Base-by-base conservation (phyloP, 148 eudicot species). In the Cornus controversa region DNA sequence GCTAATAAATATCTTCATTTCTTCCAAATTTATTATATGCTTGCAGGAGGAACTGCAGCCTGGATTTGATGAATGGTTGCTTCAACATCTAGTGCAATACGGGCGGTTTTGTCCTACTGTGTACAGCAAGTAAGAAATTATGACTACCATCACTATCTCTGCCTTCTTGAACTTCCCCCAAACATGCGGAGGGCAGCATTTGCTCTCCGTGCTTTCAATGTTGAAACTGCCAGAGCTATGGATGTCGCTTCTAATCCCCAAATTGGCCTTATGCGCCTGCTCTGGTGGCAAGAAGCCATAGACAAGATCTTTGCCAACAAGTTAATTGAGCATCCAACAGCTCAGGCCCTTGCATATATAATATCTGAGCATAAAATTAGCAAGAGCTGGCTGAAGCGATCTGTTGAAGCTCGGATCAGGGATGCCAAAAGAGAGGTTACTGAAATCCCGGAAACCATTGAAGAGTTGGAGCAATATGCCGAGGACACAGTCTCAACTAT, bases 171-270 rank as follows among this genome's bases (percentile, higher is more conserved):
- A 83, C 96, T 93, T 31, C 99, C 99, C 18, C 85, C 85, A 29
- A 80, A 85, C 69, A 91, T 95, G 94, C 87, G 99, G 45, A 93
- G 80, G 85, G 88, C 97, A 69, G 99, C 94, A 45, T 91, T 95
- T 84, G 99, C 96, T 53, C 92, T 95, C 64, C 97, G 97, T 47
- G 99, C 99, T 66, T 95, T 95, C 81, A 95, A 95, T 54, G 92
- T 93, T 1, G 99, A 95, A 80, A 93, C 99, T 36, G 87, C 99
- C 71, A 86, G 87, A 86, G 99, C 97, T 25, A 93, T 95, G 96
- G 99, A 95, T 74, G 89, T 95, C 69, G 96, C 99, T 67, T 95
- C 97, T 53, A 93, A 95, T 82, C 99, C 99, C 57, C 88, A 87
- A 83, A 95, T 95, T 28, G 98, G 98, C 77, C 92, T 92, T 20